phyloP scores from a whole-genome alignment of 768 basidiomycete genomes.

The Suillus americanus region DNA sequence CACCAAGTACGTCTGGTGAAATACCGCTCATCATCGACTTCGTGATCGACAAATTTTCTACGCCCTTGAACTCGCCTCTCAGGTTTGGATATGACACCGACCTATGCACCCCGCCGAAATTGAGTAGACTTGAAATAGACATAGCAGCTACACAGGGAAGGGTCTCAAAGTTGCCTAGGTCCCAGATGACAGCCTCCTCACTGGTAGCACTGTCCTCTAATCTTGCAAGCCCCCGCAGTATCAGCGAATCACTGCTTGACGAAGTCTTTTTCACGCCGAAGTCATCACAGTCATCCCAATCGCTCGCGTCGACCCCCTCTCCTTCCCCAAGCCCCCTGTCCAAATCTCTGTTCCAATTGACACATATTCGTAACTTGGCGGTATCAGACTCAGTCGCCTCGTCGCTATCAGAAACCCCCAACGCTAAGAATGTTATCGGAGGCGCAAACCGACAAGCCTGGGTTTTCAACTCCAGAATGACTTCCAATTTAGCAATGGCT shows the following conservation, averaged over 20 bases:
- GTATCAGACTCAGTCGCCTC: neutral
- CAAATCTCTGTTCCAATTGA: neutral
- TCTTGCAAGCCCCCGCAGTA: neutral
- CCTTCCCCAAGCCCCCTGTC: slow-evolving; percentile 5
- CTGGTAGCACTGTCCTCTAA: neutral
- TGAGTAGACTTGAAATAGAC: neutral
- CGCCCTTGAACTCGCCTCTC: slow-evolving; percentile 3
- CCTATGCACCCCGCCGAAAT: neutral
- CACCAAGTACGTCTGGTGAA: slow-evolving; percentile 43
- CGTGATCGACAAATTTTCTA: slow-evolving; percentile 9
- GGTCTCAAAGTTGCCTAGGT: neutral
- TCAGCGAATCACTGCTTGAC: slow-evolving; percentile 5
- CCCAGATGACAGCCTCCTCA: neutral
- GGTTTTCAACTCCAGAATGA: slow-evolving; percentile 7
- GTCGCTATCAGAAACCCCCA: neutral
- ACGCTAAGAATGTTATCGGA: slow-evolving; percentile 2
- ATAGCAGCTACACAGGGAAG: neutral
- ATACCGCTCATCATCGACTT: slow-evolving; percentile 51
- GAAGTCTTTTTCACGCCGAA: slow-evolving; percentile 4
- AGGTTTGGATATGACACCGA: neutral
- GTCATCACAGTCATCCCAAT: slow-evolving; percentile 3
- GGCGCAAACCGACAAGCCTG: slow-evolving; percentile 1
- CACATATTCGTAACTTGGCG: neutral
- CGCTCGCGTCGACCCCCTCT: neutral
- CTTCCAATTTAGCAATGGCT: slow-evolving; percentile 9